These are phyloP conservation scores for Kregervanrija pseudodelftensis DNA, from an alignment of 805 yeast genomes.

Conservation along the genomic window DNA sequence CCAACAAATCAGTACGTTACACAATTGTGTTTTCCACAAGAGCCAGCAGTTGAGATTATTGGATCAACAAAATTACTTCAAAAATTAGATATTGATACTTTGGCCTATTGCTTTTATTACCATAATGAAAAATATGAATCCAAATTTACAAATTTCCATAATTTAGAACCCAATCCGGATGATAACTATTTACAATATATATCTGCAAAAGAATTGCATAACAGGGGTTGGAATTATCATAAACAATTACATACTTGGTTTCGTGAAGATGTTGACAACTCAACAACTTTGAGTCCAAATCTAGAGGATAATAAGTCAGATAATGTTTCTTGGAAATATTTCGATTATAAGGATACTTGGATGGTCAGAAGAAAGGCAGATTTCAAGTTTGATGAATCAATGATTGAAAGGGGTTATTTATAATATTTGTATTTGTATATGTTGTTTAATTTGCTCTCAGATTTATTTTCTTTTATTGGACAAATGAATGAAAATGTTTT, in stretches of 20 bases:
- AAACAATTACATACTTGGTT: conserved; percentile 75
- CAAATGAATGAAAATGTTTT: too few species aligned
- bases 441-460: too few species aligned
- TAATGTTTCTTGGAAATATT: conserved; percentile 54
- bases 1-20: conserved; percentile 86
- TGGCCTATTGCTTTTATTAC: conserved; percentile 90
- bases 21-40: conserved; percentile 83
- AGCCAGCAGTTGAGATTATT: conserved; percentile 60
- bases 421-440: too few species aligned
- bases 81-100: conserved; percentile 77
- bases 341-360: conserved; percentile 58
- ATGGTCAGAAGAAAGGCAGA: conserved; percentile 36
- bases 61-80: conserved; percentile 54
- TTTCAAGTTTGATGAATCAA: conserved; percentile 25
- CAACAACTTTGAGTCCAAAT: conserved; percentile 10
- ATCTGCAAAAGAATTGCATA: conserved; percentile 73
- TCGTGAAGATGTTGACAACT: conserved; percentile 50
- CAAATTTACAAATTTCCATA: conserved; percentile 16
- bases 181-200: conserved; percentile 64
- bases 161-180: conserved; percentile 9
- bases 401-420: conserved; percentile 3
- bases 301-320: conserved; percentile 2
- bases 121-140: conserved; percentile 32
- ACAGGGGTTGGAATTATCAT: conserved; percentile 79
- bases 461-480: too few species aligned